phyloP scores from a whole-genome alignment of 305 asterid species.

The Fraxinus greggii region DNA sequence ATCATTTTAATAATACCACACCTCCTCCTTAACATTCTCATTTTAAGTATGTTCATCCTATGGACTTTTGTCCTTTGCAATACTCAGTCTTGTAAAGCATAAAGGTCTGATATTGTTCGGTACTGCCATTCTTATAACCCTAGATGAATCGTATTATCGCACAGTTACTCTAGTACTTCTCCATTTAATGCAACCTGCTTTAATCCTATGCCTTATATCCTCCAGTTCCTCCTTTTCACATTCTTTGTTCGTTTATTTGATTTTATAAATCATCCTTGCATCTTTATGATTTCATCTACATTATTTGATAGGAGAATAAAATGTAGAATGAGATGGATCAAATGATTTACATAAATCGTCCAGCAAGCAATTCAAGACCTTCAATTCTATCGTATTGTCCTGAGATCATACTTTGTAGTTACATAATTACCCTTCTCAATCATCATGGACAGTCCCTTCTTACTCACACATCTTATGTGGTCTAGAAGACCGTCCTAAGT shows the following conservation, averaged over 20 bases:
- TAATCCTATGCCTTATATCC: neutral
- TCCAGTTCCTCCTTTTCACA: neutral
- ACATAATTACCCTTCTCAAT: neutral
- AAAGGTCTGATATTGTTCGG: neutral
- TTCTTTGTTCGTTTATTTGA: neutral
- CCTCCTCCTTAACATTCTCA: neutral
- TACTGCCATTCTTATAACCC: neutral
- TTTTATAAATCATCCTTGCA: neutral
- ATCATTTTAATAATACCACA: neutral
- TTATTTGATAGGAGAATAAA: neutral
- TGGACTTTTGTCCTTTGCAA: neutral
- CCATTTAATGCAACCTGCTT: neutral
- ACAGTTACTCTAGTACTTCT: neutral
- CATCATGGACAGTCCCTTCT: neutral
- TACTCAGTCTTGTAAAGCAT: neutral
- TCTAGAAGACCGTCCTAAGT: neutral
- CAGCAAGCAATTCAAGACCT: neutral
- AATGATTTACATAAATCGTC: neutral
- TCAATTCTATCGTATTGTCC: neutral
- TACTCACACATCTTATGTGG: neutral
- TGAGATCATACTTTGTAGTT: neutral
- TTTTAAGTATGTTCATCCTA: neutral
- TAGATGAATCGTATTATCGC: neutral
- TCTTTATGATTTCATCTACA: neutral
- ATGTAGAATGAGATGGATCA: neutral